These are phyloP conservation scores for Pythium phragmiticola DNA, from an alignment of 352 stramenopile species.

Conservation along the genomic window DNA sequence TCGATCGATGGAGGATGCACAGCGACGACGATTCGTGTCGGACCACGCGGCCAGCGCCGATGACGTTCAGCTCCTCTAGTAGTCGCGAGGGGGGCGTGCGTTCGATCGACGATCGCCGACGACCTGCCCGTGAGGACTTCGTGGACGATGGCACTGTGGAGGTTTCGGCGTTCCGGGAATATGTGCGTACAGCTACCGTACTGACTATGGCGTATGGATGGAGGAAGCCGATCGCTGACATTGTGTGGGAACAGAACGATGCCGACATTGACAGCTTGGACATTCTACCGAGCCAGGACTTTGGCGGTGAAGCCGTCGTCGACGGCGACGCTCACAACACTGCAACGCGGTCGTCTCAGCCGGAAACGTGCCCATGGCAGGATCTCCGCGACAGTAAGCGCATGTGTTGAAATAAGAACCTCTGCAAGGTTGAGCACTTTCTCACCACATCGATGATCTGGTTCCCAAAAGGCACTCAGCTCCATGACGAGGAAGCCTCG, in stretches of 20 bases:
- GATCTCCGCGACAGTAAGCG: conserved; percentile 23
- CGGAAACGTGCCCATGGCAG: conserved; percentile 12
- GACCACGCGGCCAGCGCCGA: not conserved
- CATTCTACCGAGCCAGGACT: conserved; percentile 64
- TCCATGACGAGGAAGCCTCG: conserved; percentile 51
- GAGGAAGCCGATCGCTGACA: not conserved
- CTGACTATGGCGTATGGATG: not conserved
- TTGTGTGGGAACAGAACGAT: conserved; percentile 26
- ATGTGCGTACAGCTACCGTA: conserved; percentile 33
- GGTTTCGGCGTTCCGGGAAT: conserved; percentile 59
- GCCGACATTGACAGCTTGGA: conserved; percentile 62
- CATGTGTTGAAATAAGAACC: not conserved
- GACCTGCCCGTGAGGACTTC: not conserved
- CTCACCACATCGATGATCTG: conserved; percentile 4
- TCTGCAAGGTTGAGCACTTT: not conserved
- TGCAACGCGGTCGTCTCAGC: not conserved
- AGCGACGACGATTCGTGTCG: not conserved
- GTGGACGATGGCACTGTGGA: conserved; percentile 16
- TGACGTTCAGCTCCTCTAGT: not conserved
- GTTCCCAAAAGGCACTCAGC: conserved; percentile 38
- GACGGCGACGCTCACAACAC: not conserved
- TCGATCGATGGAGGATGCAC: conserved; percentile 2
- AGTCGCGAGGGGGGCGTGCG: not conserved
- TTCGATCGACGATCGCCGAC: not conserved
- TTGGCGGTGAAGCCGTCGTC: conserved; percentile 20